A percentile compares a stretch with the other conserved stretches of the same genome.
phyloP scores from a whole-genome alignment of 1,139 yeast genomes.

The Wickerhamiella infanticola region DNA sequence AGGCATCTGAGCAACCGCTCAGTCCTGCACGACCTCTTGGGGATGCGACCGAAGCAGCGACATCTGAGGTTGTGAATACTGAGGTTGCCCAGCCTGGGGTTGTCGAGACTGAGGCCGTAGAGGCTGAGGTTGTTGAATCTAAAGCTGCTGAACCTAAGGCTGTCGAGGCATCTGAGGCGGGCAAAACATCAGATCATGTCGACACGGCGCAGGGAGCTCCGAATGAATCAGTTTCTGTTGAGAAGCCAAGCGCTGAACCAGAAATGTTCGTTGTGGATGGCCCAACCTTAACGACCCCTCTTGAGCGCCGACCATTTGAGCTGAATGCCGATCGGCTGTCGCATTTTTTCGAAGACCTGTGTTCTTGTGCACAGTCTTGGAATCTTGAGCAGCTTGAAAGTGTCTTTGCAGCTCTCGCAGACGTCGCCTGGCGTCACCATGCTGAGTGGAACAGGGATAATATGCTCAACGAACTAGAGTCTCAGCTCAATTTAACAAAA shows the following conservation, averaged over 20 bases:
- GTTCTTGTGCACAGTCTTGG: constrained; percentile 31
- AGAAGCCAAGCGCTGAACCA: neutral
- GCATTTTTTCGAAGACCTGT: constrained; percentile 21
- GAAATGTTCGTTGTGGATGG: constrained; percentile 3
- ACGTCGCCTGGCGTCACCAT: constrained; percentile 59
- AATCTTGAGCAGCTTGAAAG: constrained; percentile 63
- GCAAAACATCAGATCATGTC: neutral
- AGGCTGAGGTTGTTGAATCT: neutral
- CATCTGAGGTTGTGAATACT: neutral
- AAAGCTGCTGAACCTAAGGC: neutral
- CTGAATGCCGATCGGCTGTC: constrained; percentile 3
- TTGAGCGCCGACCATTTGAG: constrained; percentile 7
- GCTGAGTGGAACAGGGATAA: constrained; percentile 47
- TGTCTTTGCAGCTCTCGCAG: constrained; percentile 56
- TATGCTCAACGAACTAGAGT: constrained; percentile 16
- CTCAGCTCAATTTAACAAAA: constrained; percentile 1
- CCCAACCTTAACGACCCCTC: neutral
- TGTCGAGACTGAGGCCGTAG: neutral
- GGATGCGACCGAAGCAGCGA: neutral
- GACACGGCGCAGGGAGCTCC: constrained; percentile 1
- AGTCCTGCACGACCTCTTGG: neutral
- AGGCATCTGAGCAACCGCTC: neutral
- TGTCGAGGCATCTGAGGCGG: neutral
- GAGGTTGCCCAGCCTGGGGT: neutral
- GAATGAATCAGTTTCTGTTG: neutral